Conservation (phyloP, 208 protist genomes). For the Leishmania tarentolae region DNA sequence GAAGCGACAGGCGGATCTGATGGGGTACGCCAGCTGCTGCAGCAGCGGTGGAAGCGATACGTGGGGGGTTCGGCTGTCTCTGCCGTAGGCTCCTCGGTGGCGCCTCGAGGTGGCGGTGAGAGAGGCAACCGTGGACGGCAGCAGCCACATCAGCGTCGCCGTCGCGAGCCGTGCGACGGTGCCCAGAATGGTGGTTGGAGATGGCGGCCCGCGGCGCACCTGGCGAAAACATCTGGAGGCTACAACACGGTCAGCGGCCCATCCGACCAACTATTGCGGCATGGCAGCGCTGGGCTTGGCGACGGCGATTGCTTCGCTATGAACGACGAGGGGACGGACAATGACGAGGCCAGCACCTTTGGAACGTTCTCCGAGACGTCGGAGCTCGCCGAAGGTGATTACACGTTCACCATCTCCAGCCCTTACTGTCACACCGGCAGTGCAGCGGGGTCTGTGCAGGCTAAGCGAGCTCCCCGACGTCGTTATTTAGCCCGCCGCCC, state of each 20-base stretch:
- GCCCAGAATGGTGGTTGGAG: not conserved
- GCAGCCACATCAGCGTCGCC: not conserved
- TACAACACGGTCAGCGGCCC: not conserved
- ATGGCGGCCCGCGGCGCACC: not conserved
- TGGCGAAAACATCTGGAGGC: not conserved
- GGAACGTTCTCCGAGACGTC: not conserved
- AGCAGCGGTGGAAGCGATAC: not conserved
- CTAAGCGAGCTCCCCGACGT: not conserved
- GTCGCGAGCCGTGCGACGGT: not conserved
- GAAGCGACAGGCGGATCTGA: conserved; percentile 31
- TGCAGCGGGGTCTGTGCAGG: not conserved
- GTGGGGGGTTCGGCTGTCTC: no score
- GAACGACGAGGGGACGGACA: conserved; percentile 7
- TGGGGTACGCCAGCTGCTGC: conserved; percentile 12
- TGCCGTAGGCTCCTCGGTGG: not conserved
- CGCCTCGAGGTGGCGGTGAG: not conserved
- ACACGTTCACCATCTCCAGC: not conserved
- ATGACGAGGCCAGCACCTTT: not conserved
- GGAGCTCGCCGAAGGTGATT: not conserved
- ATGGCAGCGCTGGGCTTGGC: not conserved
- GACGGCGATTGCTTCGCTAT: not conserved
- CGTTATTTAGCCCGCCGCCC: not conserved
- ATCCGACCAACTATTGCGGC: not conserved
- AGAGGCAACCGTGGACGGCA: not conserved
- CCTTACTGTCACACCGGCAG: not conserved